phyloP scores from a whole-genome alignment of 352 stramenopile genomes.

The Pythium rishiriense region DNA sequence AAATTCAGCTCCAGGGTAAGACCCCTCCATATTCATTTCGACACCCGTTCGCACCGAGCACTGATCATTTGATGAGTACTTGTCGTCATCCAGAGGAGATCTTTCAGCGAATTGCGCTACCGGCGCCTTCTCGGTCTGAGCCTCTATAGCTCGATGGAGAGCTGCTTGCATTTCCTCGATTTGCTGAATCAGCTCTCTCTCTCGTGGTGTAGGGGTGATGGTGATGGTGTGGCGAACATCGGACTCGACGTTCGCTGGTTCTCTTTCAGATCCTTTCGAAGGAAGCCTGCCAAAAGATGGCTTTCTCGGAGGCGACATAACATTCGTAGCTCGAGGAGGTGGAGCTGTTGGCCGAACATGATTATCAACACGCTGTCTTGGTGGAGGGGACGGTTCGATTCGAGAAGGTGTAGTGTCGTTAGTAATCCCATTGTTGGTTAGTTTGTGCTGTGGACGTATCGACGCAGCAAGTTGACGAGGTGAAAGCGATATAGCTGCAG shows the following conservation, averaged over 20 bases:
- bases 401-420: not conserved
- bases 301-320: slow-evolving; percentile 4
- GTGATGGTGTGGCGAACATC: not conserved
- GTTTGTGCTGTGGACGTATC: slow-evolving; percentile 1
- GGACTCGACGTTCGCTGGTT: not conserved
- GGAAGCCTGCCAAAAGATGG: not conserved
- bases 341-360: slow-evolving; percentile 9
- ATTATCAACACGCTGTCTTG: slow-evolving; percentile 10
- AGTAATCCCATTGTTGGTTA: not conserved
- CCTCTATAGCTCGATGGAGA: not conserved
- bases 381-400: slow-evolving; percentile 8
- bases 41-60: not conserved
- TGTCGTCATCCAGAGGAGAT: not conserved
- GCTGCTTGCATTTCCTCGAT: slow-evolving; percentile 2
- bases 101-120: not conserved
- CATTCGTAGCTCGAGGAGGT: slow-evolving; percentile 4
- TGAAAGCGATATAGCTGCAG: slow-evolving; percentile 3
- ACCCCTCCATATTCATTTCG: too few relatives aligned
- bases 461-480: slow-evolving; percentile 4
- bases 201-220: not conserved
- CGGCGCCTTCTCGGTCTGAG: not conserved
- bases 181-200: slow-evolving; percentile 2
- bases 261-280: not conserved
- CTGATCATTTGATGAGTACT: not conserved
- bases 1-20: not conserved